A percentile compares a stretch with the other conserved stretches of the same genome.
Evolutionary conservation across 345 rosid species (phyloP).

Genomic region (Aegle marmelos): DNA sequence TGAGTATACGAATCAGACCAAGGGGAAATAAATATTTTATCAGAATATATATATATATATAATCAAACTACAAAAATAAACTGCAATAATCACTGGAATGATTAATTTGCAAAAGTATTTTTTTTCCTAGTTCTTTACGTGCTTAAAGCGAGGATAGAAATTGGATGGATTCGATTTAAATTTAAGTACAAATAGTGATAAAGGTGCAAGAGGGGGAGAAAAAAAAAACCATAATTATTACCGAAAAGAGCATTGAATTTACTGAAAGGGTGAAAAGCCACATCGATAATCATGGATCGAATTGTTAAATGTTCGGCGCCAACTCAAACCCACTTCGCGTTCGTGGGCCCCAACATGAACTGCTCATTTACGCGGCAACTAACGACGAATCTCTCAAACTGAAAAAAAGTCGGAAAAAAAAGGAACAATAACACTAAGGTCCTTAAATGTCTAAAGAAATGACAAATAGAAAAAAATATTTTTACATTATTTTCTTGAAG

Average conservation of each 20-base stretch:
- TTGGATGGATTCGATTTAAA: neutral
- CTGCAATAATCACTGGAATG: too few species aligned
- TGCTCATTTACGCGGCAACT: slow-evolving; percentile 2
- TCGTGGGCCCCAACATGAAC: neutral
- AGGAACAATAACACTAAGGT: neutral
- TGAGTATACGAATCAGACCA: too few species aligned
- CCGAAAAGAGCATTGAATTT: neutral
- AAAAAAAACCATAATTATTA: too few species aligned
- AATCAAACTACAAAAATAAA: too few species aligned
- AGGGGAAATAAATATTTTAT: too few species aligned
- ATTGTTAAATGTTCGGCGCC: neutral
- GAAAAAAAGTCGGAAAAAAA: too few species aligned
- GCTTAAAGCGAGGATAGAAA: too few species aligned
- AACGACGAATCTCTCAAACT: neutral
- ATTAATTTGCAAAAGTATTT: too few species aligned
- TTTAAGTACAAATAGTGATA: neutral
- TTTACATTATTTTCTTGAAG: neutral
- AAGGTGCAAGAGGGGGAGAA: neutral
- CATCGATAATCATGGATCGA: neutral
- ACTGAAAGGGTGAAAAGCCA: neutral
- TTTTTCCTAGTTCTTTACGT: too few species aligned
- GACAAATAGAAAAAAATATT: too few species aligned
- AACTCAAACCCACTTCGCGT: neutral
- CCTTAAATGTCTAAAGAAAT: neutral
- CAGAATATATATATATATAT: too few species aligned